Percentiles rank a stretch among this genome's conserved stretches.
These are phyloP conservation scores for Cutaneotrichosporon dermatis DNA, from an alignment of 1,284 basidiomycete species.

Conservation along the genomic window DNA sequence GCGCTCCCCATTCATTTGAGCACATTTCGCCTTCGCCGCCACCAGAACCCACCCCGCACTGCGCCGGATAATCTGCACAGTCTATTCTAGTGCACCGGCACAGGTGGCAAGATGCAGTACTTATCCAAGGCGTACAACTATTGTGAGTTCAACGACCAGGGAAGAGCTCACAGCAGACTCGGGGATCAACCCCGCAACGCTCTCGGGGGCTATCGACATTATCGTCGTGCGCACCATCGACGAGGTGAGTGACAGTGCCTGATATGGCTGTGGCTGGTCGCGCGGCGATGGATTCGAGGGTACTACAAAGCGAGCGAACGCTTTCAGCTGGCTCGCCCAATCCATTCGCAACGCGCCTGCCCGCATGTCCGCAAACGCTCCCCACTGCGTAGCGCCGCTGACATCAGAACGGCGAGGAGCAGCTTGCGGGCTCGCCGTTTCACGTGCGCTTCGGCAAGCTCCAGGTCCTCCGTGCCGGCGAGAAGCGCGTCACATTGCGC, in stretches of 20 bases:
- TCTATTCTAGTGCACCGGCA: no score
- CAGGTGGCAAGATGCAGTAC: conserved; percentile 38
- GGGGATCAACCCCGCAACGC: conserved; percentile 81
- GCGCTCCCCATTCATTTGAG: no score
- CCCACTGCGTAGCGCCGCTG: no score
- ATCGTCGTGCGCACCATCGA: conserved; percentile 79
- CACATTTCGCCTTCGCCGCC: no score
- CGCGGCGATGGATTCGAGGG: no score
- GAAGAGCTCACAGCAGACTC: conserved; percentile 38
- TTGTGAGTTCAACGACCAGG: conserved; percentile 25
- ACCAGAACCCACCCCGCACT: no score
- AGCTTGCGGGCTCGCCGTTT: conserved; percentile 89
- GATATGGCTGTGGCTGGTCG: no score
- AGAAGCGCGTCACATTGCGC: conserved; percentile 86
- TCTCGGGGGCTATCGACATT: conserved; percentile 95
- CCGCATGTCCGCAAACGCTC: no score
- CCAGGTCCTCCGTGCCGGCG: conserved; percentile 87
- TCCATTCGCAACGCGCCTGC: no score
- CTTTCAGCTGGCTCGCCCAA: no score
- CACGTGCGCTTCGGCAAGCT: conserved; percentile 98
- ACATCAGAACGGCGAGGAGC: conserved; percentile 49
- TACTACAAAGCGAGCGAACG: no score
- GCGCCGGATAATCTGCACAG: no score
- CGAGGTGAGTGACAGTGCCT: conserved; percentile 46
- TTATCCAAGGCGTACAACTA: conserved; percentile 48